Percentiles rank a stretch among this genome's conserved stretches.
phyloP scores from a whole-genome alignment of 495 filamentous ascomycete genomes.

The Parathielavia appendiculata region DNA sequence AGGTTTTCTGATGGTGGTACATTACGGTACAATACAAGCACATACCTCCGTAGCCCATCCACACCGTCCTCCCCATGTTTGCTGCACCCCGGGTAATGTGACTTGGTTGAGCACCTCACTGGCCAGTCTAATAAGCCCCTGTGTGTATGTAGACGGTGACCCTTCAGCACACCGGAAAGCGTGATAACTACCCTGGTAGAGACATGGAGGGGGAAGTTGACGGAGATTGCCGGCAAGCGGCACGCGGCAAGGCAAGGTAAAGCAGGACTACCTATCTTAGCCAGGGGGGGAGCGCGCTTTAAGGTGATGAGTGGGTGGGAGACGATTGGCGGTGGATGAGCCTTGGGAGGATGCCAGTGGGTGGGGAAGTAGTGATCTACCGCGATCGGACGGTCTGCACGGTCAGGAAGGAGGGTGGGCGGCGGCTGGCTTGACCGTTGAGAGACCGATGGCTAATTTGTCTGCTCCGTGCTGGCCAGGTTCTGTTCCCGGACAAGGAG shows the following conservation, averaged over 20 bases:
- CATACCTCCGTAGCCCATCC: too few relatives aligned
- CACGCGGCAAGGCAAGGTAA: neutral
- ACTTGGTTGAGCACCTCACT: too few relatives aligned
- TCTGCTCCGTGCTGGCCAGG: neutral
- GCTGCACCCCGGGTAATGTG: too few relatives aligned
- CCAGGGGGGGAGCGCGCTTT: neutral
- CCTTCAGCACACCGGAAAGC: neutral
- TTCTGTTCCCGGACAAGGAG: neutral
- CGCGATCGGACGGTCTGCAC: neutral
- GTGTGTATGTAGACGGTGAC: too few relatives aligned
- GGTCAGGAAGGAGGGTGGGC: neutral
- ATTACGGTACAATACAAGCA: too few relatives aligned
- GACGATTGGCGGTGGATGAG: neutral
- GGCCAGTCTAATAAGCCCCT: too few relatives aligned
- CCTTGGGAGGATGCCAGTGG: neutral
- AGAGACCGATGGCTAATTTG: neutral
- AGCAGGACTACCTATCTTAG: neutral
- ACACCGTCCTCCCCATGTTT: too few relatives aligned
- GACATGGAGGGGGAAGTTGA: too few relatives aligned
- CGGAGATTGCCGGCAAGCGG: too few relatives aligned
- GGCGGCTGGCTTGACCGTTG: conserved; percentile 9
- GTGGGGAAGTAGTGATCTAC: neutral
- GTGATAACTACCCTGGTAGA: too few relatives aligned
- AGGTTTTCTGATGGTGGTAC: too few relatives aligned
- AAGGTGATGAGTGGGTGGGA: neutral